These are phyloP conservation scores for Cunninghamia lanceolata DNA, from an alignment of 75 land plant genomes.

Conservation along the genomic window DNA sequence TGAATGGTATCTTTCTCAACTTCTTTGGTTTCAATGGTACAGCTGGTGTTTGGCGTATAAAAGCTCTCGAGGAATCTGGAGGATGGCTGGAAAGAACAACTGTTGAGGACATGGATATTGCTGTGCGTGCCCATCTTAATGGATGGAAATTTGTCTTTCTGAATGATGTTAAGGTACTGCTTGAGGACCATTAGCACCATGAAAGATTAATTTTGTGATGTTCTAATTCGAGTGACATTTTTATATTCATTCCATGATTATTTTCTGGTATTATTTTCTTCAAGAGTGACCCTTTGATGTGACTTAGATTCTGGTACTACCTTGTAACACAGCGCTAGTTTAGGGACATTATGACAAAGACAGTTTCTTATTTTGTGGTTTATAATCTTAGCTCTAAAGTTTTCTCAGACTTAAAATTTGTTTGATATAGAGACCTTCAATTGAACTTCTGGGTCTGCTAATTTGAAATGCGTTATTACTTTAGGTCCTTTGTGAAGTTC, in stretches of 20 bases:
- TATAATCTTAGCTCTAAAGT: not conserved
- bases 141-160: constrained; percentile 89
- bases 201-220: not conserved
- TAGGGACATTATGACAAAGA: not conserved
- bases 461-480: constrained; percentile 5
- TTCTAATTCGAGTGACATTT: not conserved
- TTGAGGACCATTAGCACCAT: not conserved
- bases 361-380: not conserved
- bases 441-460: not conserved
- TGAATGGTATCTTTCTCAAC: constrained; percentile 74
- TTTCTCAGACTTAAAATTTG: not conserved
- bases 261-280: not conserved
- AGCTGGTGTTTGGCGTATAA: constrained; percentile 88
- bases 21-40: constrained; percentile 91
- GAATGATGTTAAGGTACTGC: constrained; percentile 74
- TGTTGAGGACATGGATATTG: constrained; percentile 92
- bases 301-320: not conserved
- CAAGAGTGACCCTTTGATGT: not conserved
- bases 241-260: not conserved
- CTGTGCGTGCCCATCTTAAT: constrained; percentile 75
- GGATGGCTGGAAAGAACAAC: constrained; percentile 92
- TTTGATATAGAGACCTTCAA: not conserved
- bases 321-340: not conserved
- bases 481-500: constrained; percentile 77
- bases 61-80: constrained; percentile 78